Percentiles rank a stretch among this genome's conserved stretches.
Evolutionary conservation across 2,329 filamentous ascomycete species (phyloP).

Genomic region (Colletotrichum tropicicola): DNA sequence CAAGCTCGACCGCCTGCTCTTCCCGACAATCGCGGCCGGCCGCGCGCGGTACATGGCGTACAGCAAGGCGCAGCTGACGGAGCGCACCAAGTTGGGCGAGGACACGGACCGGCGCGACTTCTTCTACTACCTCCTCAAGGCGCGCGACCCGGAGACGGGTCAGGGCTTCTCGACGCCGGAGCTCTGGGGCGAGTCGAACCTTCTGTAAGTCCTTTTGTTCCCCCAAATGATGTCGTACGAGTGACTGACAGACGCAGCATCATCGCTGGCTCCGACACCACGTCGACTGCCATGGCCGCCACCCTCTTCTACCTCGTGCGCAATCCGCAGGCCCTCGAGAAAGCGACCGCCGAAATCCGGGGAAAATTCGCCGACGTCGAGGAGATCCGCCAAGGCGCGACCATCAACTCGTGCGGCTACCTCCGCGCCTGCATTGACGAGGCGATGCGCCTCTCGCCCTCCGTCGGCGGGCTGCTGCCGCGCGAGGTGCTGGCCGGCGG

Average conservation of each 20-base stretch:
- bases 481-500: conserved; percentile 67
- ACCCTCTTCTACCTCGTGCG: conserved; percentile 71
- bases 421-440: conserved; percentile 73
- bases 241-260: conserved; percentile 53
- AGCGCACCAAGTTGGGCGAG: conserved; percentile 72
- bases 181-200: conserved; percentile 76
- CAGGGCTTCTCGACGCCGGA: conserved; percentile 71
- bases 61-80: conserved; percentile 71
- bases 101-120: conserved; percentile 77
- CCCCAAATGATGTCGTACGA: no score
- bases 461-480: conserved; percentile 67
- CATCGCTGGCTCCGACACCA: conserved; percentile 77
- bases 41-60: conserved; percentile 77
- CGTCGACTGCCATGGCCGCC: conserved; percentile 72
- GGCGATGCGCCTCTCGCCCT: conserved; percentile 70
- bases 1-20: conserved; percentile 73
- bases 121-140: conserved; percentile 79
- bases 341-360: conserved; percentile 61
- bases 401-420: conserved; percentile 62
- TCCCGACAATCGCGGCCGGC: conserved; percentile 72
- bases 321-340: conserved; percentile 55
- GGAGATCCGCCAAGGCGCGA: conserved; percentile 62
- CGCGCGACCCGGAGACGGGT: conserved; percentile 76
- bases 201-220: conserved; percentile 64
- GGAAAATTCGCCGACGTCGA: conserved; percentile 58